Percentiles rank a stretch among this genome's conserved stretches.
Evolutionary conservation across 2,329 filamentous ascomycete species (phyloP).

Genomic region (Trichophyton benhamiae): DNA sequence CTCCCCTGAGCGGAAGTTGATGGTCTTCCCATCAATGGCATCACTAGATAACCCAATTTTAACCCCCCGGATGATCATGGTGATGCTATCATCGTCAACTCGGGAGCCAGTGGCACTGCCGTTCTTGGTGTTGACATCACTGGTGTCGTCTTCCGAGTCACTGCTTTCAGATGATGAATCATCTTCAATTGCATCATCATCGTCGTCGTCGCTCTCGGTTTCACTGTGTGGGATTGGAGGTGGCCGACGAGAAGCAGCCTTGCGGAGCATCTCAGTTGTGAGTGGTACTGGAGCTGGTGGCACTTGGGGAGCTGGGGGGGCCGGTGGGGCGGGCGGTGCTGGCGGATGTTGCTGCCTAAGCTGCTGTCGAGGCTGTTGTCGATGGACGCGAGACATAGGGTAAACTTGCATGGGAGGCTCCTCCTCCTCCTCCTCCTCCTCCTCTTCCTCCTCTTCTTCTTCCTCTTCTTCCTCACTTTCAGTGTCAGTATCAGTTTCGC

Average conservation of each 20-base stretch:
- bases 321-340: neutral
- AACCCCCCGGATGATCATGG: conserved; percentile 30
- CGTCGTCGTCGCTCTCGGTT: conserved; percentile 16
- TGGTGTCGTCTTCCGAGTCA: conserved; percentile 19
- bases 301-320: neutral
- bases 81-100: conserved; percentile 27
- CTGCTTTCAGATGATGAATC: conserved; percentile 31
- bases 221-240: neutral
- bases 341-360: neutral
- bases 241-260: neutral
- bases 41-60: conserved; percentile 29
- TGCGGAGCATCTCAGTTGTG: neutral
- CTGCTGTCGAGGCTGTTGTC: neutral
- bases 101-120: conserved; percentile 24
- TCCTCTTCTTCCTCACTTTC: neutral
- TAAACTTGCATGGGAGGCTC: neutral
- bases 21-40: conserved; percentile 26
- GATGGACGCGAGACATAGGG: neutral
- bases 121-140: conserved; percentile 24
- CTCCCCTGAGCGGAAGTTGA: conserved; percentile 29
- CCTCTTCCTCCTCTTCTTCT: neutral
- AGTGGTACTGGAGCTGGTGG: neutral
- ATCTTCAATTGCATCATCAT: conserved; percentile 31
- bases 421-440: neutral
- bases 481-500: neutral